A percentile compares a stretch with the other conserved stretches of the same genome.
Evolutionary conservation across 495 filamentous ascomycete species (phyloP).

Genomic region (Penicillium simplicissimum): DNA sequence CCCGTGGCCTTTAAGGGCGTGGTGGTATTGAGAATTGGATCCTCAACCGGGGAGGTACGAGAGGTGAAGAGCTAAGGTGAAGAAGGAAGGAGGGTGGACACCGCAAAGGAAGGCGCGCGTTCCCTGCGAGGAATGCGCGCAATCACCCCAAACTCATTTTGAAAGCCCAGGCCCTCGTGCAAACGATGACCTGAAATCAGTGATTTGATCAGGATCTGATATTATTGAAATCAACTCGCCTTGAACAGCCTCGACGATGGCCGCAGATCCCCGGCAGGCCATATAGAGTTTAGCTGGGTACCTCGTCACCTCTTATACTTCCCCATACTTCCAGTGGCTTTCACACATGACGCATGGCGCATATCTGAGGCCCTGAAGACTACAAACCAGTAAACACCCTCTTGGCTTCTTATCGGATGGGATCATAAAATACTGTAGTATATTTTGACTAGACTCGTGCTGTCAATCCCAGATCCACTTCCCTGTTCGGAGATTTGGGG

Average conservation of each 20-base stretch:
- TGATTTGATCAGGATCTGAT: neutral
- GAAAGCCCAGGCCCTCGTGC: too few relatives aligned
- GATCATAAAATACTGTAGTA: neutral
- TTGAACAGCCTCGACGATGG: neutral
- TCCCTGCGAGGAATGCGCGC: neutral
- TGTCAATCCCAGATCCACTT: neutral
- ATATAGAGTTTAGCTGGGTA: neutral
- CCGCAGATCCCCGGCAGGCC: neutral
- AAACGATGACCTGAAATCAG: neutral
- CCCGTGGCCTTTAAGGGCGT: neutral
- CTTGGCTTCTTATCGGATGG: neutral
- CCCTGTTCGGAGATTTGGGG: conserved; percentile 9
- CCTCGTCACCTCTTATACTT: neutral
- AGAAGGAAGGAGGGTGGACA: neutral
- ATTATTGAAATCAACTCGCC: neutral
- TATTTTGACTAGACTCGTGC: neutral
- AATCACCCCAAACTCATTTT: neutral
- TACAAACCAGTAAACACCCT: conserved; percentile 6
- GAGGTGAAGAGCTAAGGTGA: neutral
- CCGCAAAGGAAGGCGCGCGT: neutral
- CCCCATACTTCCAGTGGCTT: neutral
- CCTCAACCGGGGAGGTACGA: neutral
- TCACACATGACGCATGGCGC: neutral
- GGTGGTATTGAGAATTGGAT: neutral
- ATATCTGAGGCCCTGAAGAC: neutral